Evolutionary conservation across 441 rosid species (phyloP).

Genomic region (Omphalea diandra): DNA sequence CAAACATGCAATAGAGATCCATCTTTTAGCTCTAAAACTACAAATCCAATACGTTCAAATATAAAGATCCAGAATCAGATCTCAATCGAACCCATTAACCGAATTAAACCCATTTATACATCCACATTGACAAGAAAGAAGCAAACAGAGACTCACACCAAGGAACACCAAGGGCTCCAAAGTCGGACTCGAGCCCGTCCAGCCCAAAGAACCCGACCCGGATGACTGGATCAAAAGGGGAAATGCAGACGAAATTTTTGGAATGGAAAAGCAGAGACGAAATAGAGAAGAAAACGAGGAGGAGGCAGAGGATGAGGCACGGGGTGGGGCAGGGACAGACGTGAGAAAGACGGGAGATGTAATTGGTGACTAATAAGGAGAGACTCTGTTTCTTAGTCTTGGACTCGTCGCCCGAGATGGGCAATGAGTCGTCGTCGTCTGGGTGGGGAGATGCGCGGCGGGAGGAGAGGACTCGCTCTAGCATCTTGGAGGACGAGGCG

Average conservation of each 20-base stretch:
- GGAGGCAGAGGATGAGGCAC: slow-evolving; percentile 51
- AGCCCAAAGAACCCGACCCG: slow-evolving; percentile 72
- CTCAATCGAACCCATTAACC: too few species aligned
- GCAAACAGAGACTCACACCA: slow-evolving; percentile 93
- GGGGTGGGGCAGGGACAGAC: slow-evolving; percentile 44
- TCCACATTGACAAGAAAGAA: background rate
- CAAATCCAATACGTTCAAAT: background rate
- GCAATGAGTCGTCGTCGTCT: slow-evolving; percentile 32
- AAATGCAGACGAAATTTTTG: slow-evolving; percentile 66
- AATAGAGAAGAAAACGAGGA: slow-evolving; percentile 23
- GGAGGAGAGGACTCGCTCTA: slow-evolving; percentile 67
- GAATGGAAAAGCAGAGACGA: slow-evolving; percentile 53
- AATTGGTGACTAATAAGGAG: slow-evolving; percentile 53
- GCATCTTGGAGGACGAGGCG: slow-evolving; percentile 39
- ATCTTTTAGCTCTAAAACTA: too few species aligned
- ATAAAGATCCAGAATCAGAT: slow-evolving; percentile 19
- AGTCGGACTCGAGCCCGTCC: slow-evolving; percentile 84
- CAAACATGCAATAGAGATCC: background rate
- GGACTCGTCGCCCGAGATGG: slow-evolving; percentile 59
- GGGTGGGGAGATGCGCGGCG: slow-evolving; percentile 56
- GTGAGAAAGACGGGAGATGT: slow-evolving; percentile 63
- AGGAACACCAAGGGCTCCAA: slow-evolving; percentile 94
- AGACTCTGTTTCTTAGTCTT: slow-evolving; percentile 72
- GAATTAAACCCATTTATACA: background rate
- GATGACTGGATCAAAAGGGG: slow-evolving; percentile 62